A percentile compares a stretch with the other conserved stretches of the same genome.
phyloP scores from a whole-genome alignment of 2,329 filamentous ascomycete genomes.

The Neobulgaria alba region DNA sequence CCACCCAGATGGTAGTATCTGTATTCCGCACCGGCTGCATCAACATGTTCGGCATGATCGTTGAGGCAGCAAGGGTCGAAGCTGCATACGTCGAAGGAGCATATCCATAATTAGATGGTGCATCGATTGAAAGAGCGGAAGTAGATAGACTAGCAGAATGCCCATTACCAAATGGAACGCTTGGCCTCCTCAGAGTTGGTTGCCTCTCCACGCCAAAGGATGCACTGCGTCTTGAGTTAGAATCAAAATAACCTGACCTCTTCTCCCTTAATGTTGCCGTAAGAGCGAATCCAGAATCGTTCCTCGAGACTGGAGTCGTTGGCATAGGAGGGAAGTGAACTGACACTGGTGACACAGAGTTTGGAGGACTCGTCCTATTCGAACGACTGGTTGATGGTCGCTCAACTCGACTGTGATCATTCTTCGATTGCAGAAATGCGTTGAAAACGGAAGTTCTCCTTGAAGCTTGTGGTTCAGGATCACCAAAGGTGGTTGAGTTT shows the following conservation, averaged over 20 bases:
- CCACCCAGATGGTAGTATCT: slow-evolving; percentile 73
- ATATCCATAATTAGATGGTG: slow-evolving; percentile 48
- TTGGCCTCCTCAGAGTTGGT: slow-evolving; percentile 58
- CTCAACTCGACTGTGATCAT: slow-evolving; percentile 58
- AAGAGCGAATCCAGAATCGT: slow-evolving; percentile 84
- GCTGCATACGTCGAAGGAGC: slow-evolving; percentile 78
- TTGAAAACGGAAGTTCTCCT: slow-evolving; percentile 72
- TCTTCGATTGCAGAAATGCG: slow-evolving; percentile 71
- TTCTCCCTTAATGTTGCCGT: slow-evolving; percentile 86
- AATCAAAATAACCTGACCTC: slow-evolving; percentile 80
- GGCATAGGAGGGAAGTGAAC: slow-evolving; percentile 68
- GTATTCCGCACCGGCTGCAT: slow-evolving; percentile 72
- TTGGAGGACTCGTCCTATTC: slow-evolving; percentile 51
- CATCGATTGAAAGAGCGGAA: slow-evolving; percentile 39
- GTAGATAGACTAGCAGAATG: slow-evolving; percentile 61
- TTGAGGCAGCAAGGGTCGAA: slow-evolving; percentile 78
- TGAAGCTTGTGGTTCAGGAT: slow-evolving; percentile 37
- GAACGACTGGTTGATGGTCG: slow-evolving; percentile 70
- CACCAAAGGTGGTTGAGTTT: slow-evolving; percentile 81
- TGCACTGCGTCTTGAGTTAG: slow-evolving; percentile 75
- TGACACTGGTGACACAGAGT: slow-evolving; percentile 68
- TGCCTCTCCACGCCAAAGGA: slow-evolving; percentile 76
- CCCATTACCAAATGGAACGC: slow-evolving; percentile 63
- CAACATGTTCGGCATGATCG: slow-evolving; percentile 78
- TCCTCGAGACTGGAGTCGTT: slow-evolving; percentile 72